These are phyloP conservation scores for Collybia nuda DNA, from an alignment of 768 basidiomycete species.

Conservation along the genomic window DNA sequence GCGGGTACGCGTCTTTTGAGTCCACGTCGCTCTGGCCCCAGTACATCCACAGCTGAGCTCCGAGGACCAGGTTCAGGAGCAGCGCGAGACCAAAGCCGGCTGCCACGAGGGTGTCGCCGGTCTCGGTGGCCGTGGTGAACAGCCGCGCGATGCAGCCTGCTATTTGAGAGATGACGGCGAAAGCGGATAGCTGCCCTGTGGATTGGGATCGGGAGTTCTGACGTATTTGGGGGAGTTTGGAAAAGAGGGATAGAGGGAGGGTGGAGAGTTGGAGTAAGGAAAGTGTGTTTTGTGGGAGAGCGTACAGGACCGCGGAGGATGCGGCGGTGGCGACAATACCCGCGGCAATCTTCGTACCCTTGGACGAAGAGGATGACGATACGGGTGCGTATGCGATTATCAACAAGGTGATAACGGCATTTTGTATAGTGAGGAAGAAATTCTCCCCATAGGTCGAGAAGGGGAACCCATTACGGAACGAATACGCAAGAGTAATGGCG, in stretches of 20 bases:
- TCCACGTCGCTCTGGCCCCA: constrained; percentile 56
- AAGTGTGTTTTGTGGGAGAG: constrained; percentile 49
- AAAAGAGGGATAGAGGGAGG: constrained; percentile 87
- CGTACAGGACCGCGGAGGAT: constrained; percentile 38
- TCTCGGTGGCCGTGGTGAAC: constrained; percentile 91
- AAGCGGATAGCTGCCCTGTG: constrained; percentile 92
- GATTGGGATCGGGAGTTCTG: constrained; percentile 74
- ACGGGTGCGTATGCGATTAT: constrained; percentile 68
- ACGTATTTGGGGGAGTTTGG: constrained; percentile 91
- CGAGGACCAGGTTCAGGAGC: constrained; percentile 79
- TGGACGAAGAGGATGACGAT: constrained; percentile 12
- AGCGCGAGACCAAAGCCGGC: constrained; percentile 87
- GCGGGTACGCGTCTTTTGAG: constrained; percentile 15
- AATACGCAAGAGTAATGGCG: constrained; percentile 87
- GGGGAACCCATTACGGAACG: constrained; percentile 81
- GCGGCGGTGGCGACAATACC: constrained; percentile 27
- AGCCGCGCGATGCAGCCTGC: constrained; percentile 87
- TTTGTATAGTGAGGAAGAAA: constrained; percentile 88
- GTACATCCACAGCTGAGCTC: constrained; percentile 81
- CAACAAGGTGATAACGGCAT: constrained; percentile 83
- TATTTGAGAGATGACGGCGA: constrained; percentile 88
- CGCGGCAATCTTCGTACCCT: constrained; percentile 29
- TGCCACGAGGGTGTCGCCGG: constrained; percentile 76
- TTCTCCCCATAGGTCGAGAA: constrained; percentile 99
- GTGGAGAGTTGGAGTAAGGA: constrained; percentile 80